These are phyloP conservation scores for Pichia sp. DNA, from an alignment of 1,139 yeast genomes.

Conservation along the genomic window DNA sequence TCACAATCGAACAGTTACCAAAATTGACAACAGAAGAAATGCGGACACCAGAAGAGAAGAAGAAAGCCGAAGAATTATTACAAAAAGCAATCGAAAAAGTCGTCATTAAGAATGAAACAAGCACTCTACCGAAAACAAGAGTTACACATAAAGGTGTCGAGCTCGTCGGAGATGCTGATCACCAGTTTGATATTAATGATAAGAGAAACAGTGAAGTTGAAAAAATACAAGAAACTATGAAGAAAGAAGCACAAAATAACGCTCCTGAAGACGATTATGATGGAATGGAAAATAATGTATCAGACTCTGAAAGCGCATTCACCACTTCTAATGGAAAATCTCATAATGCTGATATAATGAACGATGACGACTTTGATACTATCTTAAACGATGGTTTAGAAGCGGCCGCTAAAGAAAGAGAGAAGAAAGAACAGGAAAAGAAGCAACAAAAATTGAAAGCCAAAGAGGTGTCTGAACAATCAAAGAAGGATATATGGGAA, in stretches of 20 bases:
- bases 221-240: constrained; percentile 25
- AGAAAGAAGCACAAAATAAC: constrained; percentile 17
- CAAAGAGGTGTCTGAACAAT: background rate
- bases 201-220: constrained; percentile 43
- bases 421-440: background rate
- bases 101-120: constrained; percentile 48
- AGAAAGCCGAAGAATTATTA: constrained; percentile 70
- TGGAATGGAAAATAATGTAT: constrained; percentile 25
- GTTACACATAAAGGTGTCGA: constrained; percentile 90
- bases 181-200: constrained; percentile 38
- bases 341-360: background rate
- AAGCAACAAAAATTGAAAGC: background rate
- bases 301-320: constrained; percentile 6
- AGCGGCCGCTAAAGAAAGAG: background rate
- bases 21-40: constrained; percentile 60
- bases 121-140: constrained; percentile 56
- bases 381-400: constrained; percentile 16
- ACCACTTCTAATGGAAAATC: too few species aligned
- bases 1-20: constrained; percentile 52
- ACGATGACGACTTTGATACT: constrained; percentile 27
- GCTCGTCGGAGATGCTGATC: constrained; percentile 53
- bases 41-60: constrained; percentile 69
- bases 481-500: constrained; percentile 20
- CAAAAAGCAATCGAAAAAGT: constrained; percentile 64
- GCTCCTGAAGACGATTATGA: constrained; percentile 27